Conservation (phyloP, 257 asterid genomes). For the Solanum corneliomulleri region DNA sequence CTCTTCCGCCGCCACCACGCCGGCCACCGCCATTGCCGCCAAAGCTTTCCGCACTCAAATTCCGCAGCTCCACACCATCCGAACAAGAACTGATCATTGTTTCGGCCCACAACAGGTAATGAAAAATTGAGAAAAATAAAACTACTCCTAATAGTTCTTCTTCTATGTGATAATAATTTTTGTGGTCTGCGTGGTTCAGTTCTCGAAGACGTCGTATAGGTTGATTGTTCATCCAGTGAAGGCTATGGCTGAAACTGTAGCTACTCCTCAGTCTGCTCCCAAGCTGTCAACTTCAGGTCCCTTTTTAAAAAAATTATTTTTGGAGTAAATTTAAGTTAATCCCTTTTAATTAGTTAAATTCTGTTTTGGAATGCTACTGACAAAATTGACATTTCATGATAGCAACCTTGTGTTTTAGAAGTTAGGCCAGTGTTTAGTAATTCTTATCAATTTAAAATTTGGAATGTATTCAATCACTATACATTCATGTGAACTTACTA, state of each 20-base stretch:
- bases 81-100: background rate
- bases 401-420: background rate
- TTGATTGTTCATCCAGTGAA: conserved; percentile 29
- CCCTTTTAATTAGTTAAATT: background rate
- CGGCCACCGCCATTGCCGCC: background rate
- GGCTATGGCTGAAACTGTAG: conserved; percentile 64
- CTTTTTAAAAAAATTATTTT: background rate
- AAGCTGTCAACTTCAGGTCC: conserved; percentile 30
- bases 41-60: background rate
- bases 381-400: background rate
- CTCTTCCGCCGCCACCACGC: background rate
- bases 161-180: background rate
- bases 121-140: background rate
- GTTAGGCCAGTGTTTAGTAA: background rate
- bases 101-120: conserved; percentile 6
- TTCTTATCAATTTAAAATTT: background rate
- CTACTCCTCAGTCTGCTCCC: conserved; percentile 24
- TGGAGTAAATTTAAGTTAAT: background rate
- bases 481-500: background rate
- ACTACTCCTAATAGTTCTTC: background rate
- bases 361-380: background rate
- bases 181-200: conserved; percentile 7
- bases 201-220: conserved; percentile 8
- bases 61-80: background rate
- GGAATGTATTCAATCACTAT: background rate